Evolutionary conservation across 176 grass and related monocot genomes (phyloP), one percentile per base, ranked within the genome.

Genomic region (Chloris gayana): DNA sequence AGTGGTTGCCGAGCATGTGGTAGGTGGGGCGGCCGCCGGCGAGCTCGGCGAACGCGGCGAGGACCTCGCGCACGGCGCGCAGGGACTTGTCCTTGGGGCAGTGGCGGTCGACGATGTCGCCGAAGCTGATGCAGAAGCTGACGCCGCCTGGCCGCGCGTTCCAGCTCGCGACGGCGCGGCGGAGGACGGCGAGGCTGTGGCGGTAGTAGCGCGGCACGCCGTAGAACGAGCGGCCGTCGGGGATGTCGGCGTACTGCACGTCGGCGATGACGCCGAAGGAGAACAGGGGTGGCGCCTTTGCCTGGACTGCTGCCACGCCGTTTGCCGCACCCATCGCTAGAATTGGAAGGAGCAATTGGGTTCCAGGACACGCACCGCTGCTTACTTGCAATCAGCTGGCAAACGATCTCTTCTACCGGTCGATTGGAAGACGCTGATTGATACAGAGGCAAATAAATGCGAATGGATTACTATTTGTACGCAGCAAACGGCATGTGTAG

Each of bases 1-100:
- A 98, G 58, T 98, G 95, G 67, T 98, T 94, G 56, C 95, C 95
- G 30, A 98, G 77, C 92, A 98, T 98, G 85, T 98, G 95, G 47
- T 98, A 98, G 25, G 87, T 73, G 5, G 85, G 85, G 30, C 92
- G 24, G 25, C n/a, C 56, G n/a, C 25, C 92, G 17, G 91, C 63
- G 19, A 98, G 91, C 66, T 82, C 87, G 13, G 87, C 86, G 49
- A 98, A 98, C 41, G 94, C 95, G 5, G 80, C 46, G 7, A 98
- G 51, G 26, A 98, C 87, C 71, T 89, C 94, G 63, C 91, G 70
- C 58, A 93, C 66, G 0, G 89, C 72, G 24, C 42, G 77, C 51
- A 92, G 31, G 0, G 89, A 94, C 69, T 91, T 82, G 30, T 85
- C 62, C 72, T 87, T 94, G 2, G 92, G 92, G 81, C 95, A 98